Evolutionary conservation across 495 filamentous ascomycete species (phyloP), one percentile per base, ranked within the genome.

Genomic region (Lindgomyces ingoldianus): DNA sequence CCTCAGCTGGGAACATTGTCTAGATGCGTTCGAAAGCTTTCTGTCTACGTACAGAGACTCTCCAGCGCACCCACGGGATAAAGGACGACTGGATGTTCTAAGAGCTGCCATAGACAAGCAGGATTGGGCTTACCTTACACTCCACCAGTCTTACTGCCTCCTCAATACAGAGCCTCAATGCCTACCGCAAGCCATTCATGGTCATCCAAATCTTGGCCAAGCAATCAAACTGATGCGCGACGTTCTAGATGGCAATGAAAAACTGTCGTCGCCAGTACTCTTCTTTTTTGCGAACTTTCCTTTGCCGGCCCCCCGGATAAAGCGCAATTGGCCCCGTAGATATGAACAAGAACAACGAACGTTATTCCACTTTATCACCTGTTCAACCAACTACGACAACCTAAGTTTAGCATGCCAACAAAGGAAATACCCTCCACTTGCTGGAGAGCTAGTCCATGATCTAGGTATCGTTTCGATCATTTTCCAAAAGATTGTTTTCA

Each of bases 271-370:
- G 0, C 16, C 11, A 6, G 54, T 72, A n/a, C n/a, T 69, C 9
- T 2, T 29, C 1, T 71, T 69, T 39, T 70, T 71, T 33, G 65
- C 70, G 3, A 62, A 57, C 33, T 74, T 69, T 51, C 72, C 72
- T 1, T 16, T 60, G 18, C 54, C 63, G 4, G 9, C 65, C 10
- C 4, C 22, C 0, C 36, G 52, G 12, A 58, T 70, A 24, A 49
- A 51, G 8, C 16, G 19, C 4, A 42, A 36, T 1, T 72, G 57
- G 57, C 60, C 69, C 27, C 44, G 14, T 21, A 11, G 18, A 4
- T 67, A 56, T 29, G 41, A 63, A 33, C 33, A 48, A 21, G 19
- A 69, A 44, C 10, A 30, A 14, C 24, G 46, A 10, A 41, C 3
- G 22, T 53, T 70, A 30, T 11, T 30, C 0, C 29, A 39, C 4